These are phyloP conservation scores for Bacidia gigantensis DNA, from an alignment of 495 filamentous ascomycete genomes.

Conservation along the genomic window DNA sequence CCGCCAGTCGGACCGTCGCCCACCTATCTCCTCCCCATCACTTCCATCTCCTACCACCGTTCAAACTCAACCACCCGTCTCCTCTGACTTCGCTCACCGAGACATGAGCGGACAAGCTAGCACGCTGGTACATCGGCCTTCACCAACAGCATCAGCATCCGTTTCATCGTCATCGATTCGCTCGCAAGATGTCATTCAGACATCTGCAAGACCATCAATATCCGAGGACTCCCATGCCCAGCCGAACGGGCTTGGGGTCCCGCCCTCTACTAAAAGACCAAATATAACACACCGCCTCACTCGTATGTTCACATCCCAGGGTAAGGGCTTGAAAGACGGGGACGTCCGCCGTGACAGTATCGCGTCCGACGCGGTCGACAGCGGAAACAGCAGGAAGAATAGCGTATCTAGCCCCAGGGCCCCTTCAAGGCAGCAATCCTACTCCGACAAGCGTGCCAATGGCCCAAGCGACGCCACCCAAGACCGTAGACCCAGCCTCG, in stretches of 20 bases:
- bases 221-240: constrained; percentile 11
- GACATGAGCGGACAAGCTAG: constrained; percentile 16
- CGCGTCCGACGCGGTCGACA: constrained; percentile 26
- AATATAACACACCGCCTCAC: constrained; percentile 45
- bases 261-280: constrained; percentile 26
- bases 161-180: constrained; percentile 14
- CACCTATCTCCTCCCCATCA: background rate
- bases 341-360: constrained; percentile 25
- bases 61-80: background rate
- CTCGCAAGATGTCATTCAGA: constrained; percentile 17
- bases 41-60: constrained; percentile 1
- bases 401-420: constrained; percentile 20
- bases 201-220: constrained; percentile 6
- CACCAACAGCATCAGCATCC: constrained; percentile 15
- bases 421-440: constrained; percentile 25
- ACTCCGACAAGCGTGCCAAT: constrained; percentile 25
- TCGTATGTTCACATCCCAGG: constrained; percentile 43
- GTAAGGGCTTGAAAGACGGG: constrained; percentile 18
- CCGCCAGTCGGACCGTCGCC: constrained; percentile 8
- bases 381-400: constrained; percentile 28
- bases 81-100: constrained; percentile 1
- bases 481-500: constrained; percentile 31
- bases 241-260: constrained; percentile 17
- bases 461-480: constrained; percentile 24
- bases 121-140: constrained; percentile 12